Base-by-base conservation (phyloP, 768 basidiomycete species). In the Boletus fagicola region DNA sequence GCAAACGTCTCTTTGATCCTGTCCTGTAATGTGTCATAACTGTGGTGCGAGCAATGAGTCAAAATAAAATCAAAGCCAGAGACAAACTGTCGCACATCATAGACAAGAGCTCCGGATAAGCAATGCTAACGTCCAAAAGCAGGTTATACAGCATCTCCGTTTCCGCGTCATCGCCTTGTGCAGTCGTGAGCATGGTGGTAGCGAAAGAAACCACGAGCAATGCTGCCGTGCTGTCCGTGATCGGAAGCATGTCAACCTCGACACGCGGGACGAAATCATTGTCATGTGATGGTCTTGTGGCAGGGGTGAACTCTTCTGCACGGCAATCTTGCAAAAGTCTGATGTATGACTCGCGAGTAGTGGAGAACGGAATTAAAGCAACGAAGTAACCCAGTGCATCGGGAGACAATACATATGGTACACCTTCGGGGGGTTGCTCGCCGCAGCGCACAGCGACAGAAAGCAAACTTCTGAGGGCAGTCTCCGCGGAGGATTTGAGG, bases 111-210 rank as follows among this genome's bases (percentile, higher is more conserved):
- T 93, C 89, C 1, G 92, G 92, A 70, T 84, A 88, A 10, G 76
- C 72, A 8, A 74, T 73, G 16, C 85, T 82, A 15, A 92, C 80
- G 43, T 92, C 87, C 31, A 89, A 83, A 31, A 97, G 77, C 33
- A 96, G 69, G 47, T 79, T 79, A 70, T 88, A 94, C 45, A 95
- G 71, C 40, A 94, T 86, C 68, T 92, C 83, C 2, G 86, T 87
- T 73, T 97, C 94, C 2, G 79, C 77, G 61, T 92, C 90, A 60
- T 92, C 90, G 3, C 87, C 85, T 65, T 91, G 86, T 1, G 90
- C 86, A 8, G 83, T 87, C 44, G 76, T 76, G 15, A 94, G 77
- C 72, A 95, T 89, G 1, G 88, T 85, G 3, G 84, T 83, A 39
- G 86, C 77, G 65, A 95, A 88, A 1, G 92, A 88, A 42, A 85